A percentile compares a stretch with the other conserved stretches of the same genome.
Evolutionary conservation across 2,329 filamentous ascomycete genomes (phyloP).

Genomic region (Amesomyces nigricolor): DNA sequence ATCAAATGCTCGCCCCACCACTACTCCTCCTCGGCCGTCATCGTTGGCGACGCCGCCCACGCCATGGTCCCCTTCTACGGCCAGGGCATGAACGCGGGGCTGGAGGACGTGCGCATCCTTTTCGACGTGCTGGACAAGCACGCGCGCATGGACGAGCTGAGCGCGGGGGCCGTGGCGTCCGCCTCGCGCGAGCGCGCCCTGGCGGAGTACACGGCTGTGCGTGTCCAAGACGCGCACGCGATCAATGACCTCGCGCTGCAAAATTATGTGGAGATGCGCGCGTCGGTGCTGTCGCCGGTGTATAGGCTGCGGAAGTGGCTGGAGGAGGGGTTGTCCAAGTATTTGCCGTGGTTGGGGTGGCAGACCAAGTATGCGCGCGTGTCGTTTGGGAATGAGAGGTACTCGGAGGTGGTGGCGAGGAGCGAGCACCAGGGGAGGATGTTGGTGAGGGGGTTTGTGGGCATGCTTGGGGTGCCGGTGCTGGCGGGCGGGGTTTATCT

Average conservation of each 20-base stretch:
- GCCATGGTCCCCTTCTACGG: conserved; percentile 99
- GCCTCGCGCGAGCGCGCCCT: conserved; percentile 65
- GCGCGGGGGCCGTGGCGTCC: conserved; percentile 48
- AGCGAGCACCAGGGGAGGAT: conserved; percentile 64
- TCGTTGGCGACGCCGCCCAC: conserved; percentile 90
- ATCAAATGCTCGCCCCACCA: conserved; percentile 92
- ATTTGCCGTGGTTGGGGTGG: conserved; percentile 75
- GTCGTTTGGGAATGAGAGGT: conserved; percentile 89
- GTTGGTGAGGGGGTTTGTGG: conserved; percentile 43
- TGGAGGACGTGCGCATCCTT: conserved; percentile 87
- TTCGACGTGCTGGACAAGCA: conserved; percentile 76
- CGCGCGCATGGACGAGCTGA: conserved; percentile 22
- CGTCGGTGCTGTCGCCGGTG: conserved; percentile 68
- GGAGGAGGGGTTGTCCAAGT: conserved; percentile 75
- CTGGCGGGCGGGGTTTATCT: conserved; percentile 18
- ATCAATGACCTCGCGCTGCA: conserved; percentile 89
- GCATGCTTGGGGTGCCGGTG: conserved; percentile 26
- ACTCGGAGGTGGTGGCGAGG: conserved; percentile 70
- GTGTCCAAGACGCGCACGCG: conserved; percentile 73
- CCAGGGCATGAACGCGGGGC: conserved; percentile 93
- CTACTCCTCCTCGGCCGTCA: conserved; percentile 68
- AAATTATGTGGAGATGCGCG: conserved; percentile 93
- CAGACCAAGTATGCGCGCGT: conserved; percentile 88
- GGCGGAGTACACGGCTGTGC: conserved; percentile 65
- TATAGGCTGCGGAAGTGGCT: conserved; percentile 80